phyloP scores from a whole-genome alignment of 805 yeast species.

The Isabelozyma pseudorhagii region DNA sequence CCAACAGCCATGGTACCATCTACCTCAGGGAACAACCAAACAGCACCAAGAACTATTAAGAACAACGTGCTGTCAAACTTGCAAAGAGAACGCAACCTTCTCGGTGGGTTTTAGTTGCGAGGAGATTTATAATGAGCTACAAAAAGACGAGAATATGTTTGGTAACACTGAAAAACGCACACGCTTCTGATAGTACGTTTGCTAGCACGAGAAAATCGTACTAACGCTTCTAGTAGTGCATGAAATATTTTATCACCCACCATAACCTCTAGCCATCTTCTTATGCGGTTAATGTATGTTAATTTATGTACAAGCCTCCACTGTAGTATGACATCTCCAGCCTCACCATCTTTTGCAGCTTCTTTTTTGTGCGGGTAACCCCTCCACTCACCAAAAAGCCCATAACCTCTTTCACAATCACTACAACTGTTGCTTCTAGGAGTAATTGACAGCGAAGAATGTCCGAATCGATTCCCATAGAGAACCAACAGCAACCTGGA shows the following conservation, averaged over 20 bases:
- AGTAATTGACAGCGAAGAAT: constrained; percentile 8
- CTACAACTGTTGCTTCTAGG: neutral
- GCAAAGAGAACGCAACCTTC: constrained; percentile 21
- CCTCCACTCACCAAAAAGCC: neutral
- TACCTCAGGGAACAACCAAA: neutral
- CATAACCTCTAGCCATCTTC: too few relatives aligned
- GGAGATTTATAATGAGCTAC: too few relatives aligned
- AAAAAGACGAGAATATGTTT: neutral
- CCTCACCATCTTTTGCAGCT: neutral
- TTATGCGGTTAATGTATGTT: too few relatives aligned
- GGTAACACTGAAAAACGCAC: too few relatives aligned
- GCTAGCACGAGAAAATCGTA: too few relatives aligned
- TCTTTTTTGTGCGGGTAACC: neutral
- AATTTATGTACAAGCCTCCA: too few relatives aligned
- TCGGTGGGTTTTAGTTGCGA: constrained; percentile 5
- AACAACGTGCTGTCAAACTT: constrained; percentile 3
- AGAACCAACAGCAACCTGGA: constrained; percentile 11
- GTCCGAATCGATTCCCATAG: constrained; percentile 31
- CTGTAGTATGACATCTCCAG: neutral
- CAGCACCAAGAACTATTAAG: neutral
- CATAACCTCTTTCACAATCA: neutral
- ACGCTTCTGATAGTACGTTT: too few relatives aligned
- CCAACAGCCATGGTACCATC: neutral
- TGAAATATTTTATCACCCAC: too few relatives aligned
- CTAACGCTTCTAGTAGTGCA: too few relatives aligned